phyloP scores from a whole-genome alignment of 495 filamentous ascomycete species.

The Physcia stellaris region DNA sequence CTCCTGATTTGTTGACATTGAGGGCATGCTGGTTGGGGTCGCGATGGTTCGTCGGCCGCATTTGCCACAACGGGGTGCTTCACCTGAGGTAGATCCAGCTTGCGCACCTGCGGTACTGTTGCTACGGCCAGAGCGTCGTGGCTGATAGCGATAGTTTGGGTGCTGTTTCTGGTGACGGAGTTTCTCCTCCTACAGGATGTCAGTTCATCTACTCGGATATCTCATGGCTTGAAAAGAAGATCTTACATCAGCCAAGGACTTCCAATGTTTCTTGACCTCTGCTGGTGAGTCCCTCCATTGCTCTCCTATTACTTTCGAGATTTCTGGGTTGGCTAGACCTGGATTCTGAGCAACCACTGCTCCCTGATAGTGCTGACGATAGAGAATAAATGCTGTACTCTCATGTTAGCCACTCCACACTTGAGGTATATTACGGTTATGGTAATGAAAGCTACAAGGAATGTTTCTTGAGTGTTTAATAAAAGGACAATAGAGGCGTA shows the following conservation, averaged over 20 bases:
- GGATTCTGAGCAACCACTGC: slow-evolving; percentile 69
- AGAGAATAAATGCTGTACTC: slow-evolving; percentile 84
- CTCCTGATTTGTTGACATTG: slow-evolving; percentile 2
- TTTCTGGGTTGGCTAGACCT: slow-evolving; percentile 87
- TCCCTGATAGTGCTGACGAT: slow-evolving; percentile 85
- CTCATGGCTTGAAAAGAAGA: not conserved
- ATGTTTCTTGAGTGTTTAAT: no score
- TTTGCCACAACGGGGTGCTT: slow-evolving; percentile 34
- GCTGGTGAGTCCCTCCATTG: slow-evolving; percentile 69
- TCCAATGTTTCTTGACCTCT: slow-evolving; percentile 78
- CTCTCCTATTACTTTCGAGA: slow-evolving; percentile 94
- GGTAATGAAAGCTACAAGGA: slow-evolving; percentile 1
- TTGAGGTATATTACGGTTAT: no score
- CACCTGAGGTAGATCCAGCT: slow-evolving; percentile 22
- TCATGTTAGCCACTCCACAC: slow-evolving; percentile 7
- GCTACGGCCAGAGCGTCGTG: slow-evolving; percentile 55
- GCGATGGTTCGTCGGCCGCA: slow-evolving; percentile 16
- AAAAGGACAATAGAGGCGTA: no score
- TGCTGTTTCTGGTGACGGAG: slow-evolving; percentile 78
- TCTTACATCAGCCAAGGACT: slow-evolving; percentile 66
- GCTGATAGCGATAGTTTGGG: slow-evolving; percentile 89
- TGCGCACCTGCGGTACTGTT: slow-evolving; percentile 14
- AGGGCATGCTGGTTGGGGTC: slow-evolving; percentile 10
- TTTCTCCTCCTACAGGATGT: slow-evolving; percentile 67
- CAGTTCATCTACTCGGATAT: no score